These are phyloP conservation scores for Fusarium hainanense DNA, from an alignment of 2,329 filamentous ascomycete genomes.

Conservation along the genomic window DNA sequence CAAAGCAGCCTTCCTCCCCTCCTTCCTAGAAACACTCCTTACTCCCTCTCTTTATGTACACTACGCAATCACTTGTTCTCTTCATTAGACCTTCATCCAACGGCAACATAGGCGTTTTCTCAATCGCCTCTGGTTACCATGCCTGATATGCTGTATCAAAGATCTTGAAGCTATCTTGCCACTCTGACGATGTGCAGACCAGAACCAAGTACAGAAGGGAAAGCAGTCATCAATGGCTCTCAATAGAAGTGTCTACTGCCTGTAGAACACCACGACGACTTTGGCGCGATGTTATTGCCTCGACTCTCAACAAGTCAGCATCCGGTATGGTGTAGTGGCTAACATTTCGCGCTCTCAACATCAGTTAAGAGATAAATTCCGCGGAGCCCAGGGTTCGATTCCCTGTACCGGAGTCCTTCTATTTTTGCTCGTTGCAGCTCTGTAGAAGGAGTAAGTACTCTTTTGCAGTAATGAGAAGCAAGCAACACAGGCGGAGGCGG, in stretches of 20 bases:
- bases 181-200: neutral
- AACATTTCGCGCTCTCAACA: constrained; percentile 49
- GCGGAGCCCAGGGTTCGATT: constrained; percentile 8
- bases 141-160: neutral
- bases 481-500: neutral
- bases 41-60: neutral
- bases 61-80: neutral
- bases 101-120: neutral
- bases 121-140: neutral
- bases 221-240: neutral
- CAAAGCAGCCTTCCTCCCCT: no score
- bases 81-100: neutral
- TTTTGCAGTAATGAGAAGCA: neutral
- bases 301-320: neutral
- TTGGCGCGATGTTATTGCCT: neutral
- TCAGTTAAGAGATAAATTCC: constrained; percentile 17
- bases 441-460: neutral
- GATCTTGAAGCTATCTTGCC: neutral
- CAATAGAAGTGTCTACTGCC: neutral
- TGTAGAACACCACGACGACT: neutral
- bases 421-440: constrained; percentile 1
- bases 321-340: constrained; percentile 51
- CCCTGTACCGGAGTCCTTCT: neutral
- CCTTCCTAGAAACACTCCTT: no score
- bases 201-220: neutral